Conservation (phyloP, 1,284 basidiomycete species). For the Farysia itapuensis region DNA sequence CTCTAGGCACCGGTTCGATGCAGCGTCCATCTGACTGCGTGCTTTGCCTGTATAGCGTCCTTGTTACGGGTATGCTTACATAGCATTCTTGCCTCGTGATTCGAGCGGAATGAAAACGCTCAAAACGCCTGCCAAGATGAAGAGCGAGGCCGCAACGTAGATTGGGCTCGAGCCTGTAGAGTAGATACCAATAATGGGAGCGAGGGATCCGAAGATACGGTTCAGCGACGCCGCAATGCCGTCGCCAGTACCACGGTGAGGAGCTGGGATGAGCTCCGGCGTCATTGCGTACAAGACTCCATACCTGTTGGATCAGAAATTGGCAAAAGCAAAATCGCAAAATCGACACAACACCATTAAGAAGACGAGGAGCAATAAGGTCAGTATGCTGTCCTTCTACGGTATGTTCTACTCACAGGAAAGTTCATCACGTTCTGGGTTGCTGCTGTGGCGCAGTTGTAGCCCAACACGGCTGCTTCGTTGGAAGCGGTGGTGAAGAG, state of each 20-base stretch:
- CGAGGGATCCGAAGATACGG: constrained; percentile 50
- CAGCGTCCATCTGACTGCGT: no score
- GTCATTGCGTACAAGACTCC: constrained; percentile 53
- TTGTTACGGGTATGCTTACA: no score
- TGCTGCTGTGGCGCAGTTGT: constrained; percentile 50
- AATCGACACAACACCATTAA: neutral
- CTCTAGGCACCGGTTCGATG: no score
- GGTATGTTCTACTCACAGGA: no score
- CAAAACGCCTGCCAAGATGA: constrained; percentile 45
- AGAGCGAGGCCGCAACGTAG: constrained; percentile 49
- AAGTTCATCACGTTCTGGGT: constrained; percentile 54
- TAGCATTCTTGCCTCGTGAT: constrained; percentile 32
- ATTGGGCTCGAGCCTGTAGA: constrained; percentile 33
- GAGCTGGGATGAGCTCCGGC: constrained; percentile 56
- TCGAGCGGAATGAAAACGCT: constrained; percentile 51
- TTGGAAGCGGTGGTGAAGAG: constrained; percentile 46
- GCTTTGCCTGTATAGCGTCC: no score
- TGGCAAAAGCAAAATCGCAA: no score
- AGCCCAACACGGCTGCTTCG: constrained; percentile 42
- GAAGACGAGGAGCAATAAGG: neutral
- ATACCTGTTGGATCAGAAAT: no score
- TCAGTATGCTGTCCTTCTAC: no score
- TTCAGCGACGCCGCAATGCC: constrained; percentile 54
- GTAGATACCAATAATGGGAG: constrained; percentile 56
- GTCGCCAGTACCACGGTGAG: constrained; percentile 56